phyloP scores from a whole-genome alignment of 1,284 basidiomycete genomes.

The Naganishia albida region DNA sequence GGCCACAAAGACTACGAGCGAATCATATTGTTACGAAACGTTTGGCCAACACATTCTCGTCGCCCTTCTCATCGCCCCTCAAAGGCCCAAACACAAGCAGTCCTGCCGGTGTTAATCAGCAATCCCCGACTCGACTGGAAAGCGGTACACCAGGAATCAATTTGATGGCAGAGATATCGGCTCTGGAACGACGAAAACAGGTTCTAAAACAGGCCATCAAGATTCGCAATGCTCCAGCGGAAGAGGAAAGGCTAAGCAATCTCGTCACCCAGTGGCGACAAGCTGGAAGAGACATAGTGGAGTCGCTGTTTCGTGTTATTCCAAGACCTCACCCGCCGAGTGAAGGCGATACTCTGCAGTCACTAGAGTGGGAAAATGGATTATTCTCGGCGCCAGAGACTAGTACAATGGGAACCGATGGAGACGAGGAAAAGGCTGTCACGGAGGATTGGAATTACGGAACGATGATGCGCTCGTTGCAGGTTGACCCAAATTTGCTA shows the following conservation, averaged over 20 bases:
- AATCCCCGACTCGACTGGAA: neutral
- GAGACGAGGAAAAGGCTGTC: neutral
- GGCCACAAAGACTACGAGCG: conserved; percentile 2
- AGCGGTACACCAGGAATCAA: conserved; percentile 1
- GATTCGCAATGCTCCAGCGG: conserved; percentile 36
- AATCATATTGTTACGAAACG: conserved; percentile 23
- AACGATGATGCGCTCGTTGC: conserved; percentile 41
- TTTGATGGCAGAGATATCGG: conserved; percentile 27
- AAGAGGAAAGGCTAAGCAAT: conserved; percentile 40
- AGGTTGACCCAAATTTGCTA: conserved; percentile 48
- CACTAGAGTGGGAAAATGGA: neutral
- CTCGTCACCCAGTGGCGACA: conserved; percentile 44
- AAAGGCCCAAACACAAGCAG: neutral
- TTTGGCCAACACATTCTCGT: conserved; percentile 8
- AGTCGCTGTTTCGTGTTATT: conserved; percentile 42
- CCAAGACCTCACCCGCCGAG: conserved; percentile 35
- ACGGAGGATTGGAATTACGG: conserved; percentile 44
- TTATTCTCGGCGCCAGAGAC: neutral
- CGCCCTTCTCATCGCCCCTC: conserved; percentile 21
- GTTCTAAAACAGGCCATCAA: conserved; percentile 42
- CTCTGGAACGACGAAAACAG: conserved; percentile 41
- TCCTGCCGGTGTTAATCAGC: neutral
- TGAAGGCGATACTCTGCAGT: neutral
- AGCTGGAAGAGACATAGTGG: conserved; percentile 48
- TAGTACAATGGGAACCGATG: neutral